Conservation (phyloP, 148 eudicot species). For the Drosera capensis region DNA sequence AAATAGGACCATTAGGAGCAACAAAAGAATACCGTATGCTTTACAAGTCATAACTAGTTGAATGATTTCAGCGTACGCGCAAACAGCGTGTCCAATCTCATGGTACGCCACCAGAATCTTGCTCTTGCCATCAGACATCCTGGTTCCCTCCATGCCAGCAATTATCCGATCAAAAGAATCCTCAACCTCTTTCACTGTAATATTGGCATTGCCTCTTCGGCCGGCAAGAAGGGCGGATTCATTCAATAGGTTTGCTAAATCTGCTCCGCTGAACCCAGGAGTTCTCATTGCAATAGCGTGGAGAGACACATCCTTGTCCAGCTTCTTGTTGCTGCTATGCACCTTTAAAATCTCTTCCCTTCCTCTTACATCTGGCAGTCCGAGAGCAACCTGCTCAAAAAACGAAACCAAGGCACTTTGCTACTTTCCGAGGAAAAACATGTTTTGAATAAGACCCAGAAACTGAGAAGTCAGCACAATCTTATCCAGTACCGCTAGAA, state of each 20-base stretch:
- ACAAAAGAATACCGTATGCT: neutral
- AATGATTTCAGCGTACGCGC: slow-evolving; percentile 48
- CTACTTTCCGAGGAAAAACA: neutral
- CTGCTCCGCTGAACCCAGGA: slow-evolving; percentile 83
- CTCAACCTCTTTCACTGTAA: slow-evolving; percentile 54
- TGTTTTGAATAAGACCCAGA: neutral
- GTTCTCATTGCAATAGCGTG: slow-evolving; percentile 72
- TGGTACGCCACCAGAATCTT: slow-evolving; percentile 81
- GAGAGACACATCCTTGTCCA: slow-evolving; percentile 43
- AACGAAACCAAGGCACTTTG: neutral
- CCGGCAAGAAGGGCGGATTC: slow-evolving; percentile 92
- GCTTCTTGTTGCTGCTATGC: slow-evolving; percentile 55
- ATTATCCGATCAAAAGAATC: slow-evolving; percentile 73
- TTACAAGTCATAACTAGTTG: neutral
- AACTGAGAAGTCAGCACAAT: neutral
- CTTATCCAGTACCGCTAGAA: neutral
- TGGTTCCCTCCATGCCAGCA: slow-evolving; percentile 80
- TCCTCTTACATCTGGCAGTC: slow-evolving; percentile 62
- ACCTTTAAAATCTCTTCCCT: slow-evolving; percentile 67
- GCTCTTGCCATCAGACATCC: slow-evolving; percentile 84
- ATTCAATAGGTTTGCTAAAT: slow-evolving; percentile 76
- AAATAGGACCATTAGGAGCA: neutral
- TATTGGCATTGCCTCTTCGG: slow-evolving; percentile 54
- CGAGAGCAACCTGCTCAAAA: slow-evolving; percentile 39
- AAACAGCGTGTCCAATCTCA: slow-evolving; percentile 76